phyloP scores from a whole-genome alignment of 2,329 filamentous ascomycete species.

The Neophaeococcomyces mojaviensis region DNA sequence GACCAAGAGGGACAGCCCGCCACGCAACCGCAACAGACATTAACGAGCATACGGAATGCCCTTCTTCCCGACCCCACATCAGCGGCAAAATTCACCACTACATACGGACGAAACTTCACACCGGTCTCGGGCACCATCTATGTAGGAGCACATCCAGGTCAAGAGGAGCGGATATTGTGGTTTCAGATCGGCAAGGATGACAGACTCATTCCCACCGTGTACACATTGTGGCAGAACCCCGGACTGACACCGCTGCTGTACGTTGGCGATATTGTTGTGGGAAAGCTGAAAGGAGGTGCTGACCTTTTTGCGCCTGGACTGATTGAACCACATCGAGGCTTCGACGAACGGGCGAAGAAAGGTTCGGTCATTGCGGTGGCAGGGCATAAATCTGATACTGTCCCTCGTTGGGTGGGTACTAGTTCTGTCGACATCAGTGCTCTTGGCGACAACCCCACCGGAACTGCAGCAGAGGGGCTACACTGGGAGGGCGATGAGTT shows the following conservation, averaged over 20 bases:
- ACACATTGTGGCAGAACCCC: conserved; percentile 60
- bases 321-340: conserved; percentile 49
- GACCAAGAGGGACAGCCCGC: conserved; percentile 27
- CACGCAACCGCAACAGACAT: conserved; percentile 39
- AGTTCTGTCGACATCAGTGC: conserved; percentile 56
- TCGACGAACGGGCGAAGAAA: conserved; percentile 51
- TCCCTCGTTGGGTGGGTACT: conserved; percentile 57
- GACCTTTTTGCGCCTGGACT: conserved; percentile 64
- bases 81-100: conserved; percentile 59
- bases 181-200: conserved; percentile 51
- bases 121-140: conserved; percentile 58
- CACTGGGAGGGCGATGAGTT: conserved; percentile 64
- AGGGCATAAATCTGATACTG: conserved; percentile 50
- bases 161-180: conserved; percentile 57
- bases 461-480: conserved; percentile 57
- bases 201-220: conserved; percentile 46
- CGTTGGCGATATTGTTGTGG: conserved; percentile 51
- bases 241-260: conserved; percentile 56
- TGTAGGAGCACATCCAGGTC: conserved; percentile 50
- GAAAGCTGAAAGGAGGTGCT: conserved; percentile 58
- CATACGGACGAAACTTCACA: conserved; percentile 53
- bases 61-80: conserved; percentile 57
- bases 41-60: conserved; percentile 47
- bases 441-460: conserved; percentile 46
- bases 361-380: conserved; percentile 58